Evolutionary conservation across 108 stramenopile species (phyloP).

Genomic region (Nitzschia putrida): DNA sequence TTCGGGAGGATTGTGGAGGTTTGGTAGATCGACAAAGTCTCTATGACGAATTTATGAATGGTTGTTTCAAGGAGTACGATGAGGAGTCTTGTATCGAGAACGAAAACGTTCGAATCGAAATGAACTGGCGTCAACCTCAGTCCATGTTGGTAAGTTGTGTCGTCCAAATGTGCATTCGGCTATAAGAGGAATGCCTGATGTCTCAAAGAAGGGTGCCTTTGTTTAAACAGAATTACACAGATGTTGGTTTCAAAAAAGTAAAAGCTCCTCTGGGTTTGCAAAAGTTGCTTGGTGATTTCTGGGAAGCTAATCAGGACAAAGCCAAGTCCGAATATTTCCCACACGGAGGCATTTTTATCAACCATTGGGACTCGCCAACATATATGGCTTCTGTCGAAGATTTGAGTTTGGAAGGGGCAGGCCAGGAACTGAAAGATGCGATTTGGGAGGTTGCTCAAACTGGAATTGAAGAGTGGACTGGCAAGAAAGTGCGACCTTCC

Average conservation of each 20-base stretch:
- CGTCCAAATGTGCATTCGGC: not conserved
- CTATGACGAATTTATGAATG: slow-evolving; percentile 76
- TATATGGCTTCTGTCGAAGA: slow-evolving; percentile 79
- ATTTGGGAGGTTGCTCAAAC: slow-evolving; percentile 79
- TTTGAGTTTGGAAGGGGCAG: slow-evolving; percentile 62
- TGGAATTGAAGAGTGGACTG: slow-evolving; percentile 89
- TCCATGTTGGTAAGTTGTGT: slow-evolving; percentile 56
- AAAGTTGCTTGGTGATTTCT: slow-evolving; percentile 55
- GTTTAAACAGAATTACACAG: slow-evolving; percentile 39
- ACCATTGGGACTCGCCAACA: slow-evolving; percentile 70
- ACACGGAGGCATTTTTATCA: slow-evolving; percentile 68
- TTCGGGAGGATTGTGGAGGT: slow-evolving; percentile 41
- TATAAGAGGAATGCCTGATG: not conserved
- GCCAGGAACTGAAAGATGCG: slow-evolving; percentile 53
- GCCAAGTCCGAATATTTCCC: slow-evolving; percentile 27
- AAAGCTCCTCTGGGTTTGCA: slow-evolving; percentile 55
- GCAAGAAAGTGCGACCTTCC: slow-evolving; percentile 72
- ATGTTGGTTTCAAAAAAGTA: slow-evolving; percentile 71
- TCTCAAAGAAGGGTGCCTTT: not conserved
- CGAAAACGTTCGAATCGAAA: slow-evolving; percentile 62
- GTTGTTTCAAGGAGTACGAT: slow-evolving; percentile 51
- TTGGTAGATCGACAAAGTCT: slow-evolving; percentile 43
- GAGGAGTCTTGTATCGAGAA: slow-evolving; percentile 46
- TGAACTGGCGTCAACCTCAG: slow-evolving; percentile 73
- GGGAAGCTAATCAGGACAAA: slow-evolving; percentile 54